Percentiles rank a stretch among this genome's conserved stretches.
Conservation (phyloP, 2,329 filamentous ascomycete species). For the Neoascochyta sp. region DNA sequence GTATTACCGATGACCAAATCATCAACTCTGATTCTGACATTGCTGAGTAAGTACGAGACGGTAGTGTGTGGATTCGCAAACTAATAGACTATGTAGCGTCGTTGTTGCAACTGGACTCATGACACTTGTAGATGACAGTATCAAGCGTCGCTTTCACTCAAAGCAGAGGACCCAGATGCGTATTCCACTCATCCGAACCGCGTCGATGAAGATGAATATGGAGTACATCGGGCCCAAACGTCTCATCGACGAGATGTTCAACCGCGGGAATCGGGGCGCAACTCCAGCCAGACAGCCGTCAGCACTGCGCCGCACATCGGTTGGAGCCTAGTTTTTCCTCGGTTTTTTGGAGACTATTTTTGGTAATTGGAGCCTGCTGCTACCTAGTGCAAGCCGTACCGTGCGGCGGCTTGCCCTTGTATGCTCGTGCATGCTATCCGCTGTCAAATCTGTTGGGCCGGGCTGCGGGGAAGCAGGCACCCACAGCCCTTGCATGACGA, state of each 20-base stretch:
- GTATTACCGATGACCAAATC: slow-evolving; percentile 73
- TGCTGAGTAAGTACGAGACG: slow-evolving; percentile 67
- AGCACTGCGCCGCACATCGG: slow-evolving; percentile 21
- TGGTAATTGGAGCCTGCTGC: slow-evolving; percentile 13
- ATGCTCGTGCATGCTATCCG: slow-evolving; percentile 24
- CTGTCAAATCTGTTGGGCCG: slow-evolving; percentile 24
- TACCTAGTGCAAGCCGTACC: no score
- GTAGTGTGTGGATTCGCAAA: slow-evolving; percentile 1
- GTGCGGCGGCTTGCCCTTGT: no score
- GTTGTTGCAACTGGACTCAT: slow-evolving; percentile 88
- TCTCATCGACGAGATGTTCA: slow-evolving; percentile 62
- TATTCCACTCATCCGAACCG: slow-evolving; percentile 49
- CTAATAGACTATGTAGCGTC: slow-evolving; percentile 56
- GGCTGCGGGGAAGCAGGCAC: slow-evolving; percentile 11
- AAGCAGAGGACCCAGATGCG: slow-evolving; percentile 51
- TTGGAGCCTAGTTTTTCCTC: slow-evolving; percentile 9
- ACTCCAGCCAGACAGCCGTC: slow-evolving; percentile 25
- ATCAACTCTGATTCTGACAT: slow-evolving; percentile 71
- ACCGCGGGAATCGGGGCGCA: slow-evolving; percentile 40
- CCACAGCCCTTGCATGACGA: slow-evolving; percentile 10
- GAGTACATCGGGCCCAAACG: slow-evolving; percentile 61
- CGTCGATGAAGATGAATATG: slow-evolving; percentile 54
- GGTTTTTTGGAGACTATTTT: slow-evolving; percentile 7
- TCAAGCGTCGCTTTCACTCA: slow-evolving; percentile 70
- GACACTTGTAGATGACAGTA: slow-evolving; percentile 84